Conservation (phyloP, 129 eudicot species). For the carrot (Daucus carota) region DNA sequence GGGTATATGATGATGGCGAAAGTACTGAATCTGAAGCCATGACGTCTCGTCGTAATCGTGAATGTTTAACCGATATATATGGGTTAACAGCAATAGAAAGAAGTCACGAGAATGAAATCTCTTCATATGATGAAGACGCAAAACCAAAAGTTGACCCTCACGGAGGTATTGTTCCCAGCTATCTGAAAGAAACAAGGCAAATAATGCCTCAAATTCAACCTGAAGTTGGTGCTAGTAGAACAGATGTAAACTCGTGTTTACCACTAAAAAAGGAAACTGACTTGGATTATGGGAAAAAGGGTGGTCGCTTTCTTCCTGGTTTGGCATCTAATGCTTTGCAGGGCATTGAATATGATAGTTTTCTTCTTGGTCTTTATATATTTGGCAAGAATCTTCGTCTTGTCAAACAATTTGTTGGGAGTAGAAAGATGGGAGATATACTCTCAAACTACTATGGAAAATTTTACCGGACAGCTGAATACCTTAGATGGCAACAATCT, state of each 20-base stretch:
- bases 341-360: slow-evolving; percentile 39
- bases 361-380: slow-evolving; percentile 45
- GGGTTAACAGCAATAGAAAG: slow-evolving; percentile 5
- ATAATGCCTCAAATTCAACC: neutral
- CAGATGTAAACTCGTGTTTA: neutral
- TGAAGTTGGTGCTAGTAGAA: neutral
- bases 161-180: neutral
- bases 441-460: slow-evolving; percentile 39
- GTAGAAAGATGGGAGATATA: slow-evolving; percentile 33
- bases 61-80: neutral
- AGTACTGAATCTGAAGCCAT: slow-evolving; percentile 6
- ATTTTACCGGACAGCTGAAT: slow-evolving; percentile 31
- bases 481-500: slow-evolving; percentile 38
- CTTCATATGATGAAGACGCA: slow-evolving; percentile 8
- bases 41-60: neutral
- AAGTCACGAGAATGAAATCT: slow-evolving; percentile 15
- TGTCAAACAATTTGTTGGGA: slow-evolving; percentile 37
- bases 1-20: slow-evolving; percentile 25
- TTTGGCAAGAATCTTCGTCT: slow-evolving; percentile 50
- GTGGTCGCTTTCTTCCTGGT: slow-evolving; percentile 32
- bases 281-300: slow-evolving; percentile 3
- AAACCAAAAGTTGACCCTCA: slow-evolving; percentile 8
- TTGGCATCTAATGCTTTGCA: slow-evolving; percentile 32
- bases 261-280: neutral
- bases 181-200: slow-evolving; percentile 6